Base-by-base conservation (phyloP, 1,284 basidiomycete species). In the Phenoliferia sp. region DNA sequence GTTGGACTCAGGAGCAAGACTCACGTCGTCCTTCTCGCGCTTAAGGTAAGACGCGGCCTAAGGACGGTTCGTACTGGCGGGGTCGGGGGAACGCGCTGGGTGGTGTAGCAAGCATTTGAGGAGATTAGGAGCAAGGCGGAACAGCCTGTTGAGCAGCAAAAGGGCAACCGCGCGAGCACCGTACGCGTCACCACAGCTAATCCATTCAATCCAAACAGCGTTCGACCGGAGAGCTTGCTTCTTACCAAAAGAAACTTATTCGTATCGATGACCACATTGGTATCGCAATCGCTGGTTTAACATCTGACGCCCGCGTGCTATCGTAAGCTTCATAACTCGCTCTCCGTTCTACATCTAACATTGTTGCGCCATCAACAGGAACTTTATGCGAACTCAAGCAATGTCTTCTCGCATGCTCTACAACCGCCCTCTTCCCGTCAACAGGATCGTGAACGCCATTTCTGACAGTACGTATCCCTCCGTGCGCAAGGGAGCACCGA, bases 351-450 rank as follows among this genome's bases (percentile, higher is more conserved):
- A 32, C 5, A 19, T 15, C 22, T 22, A 34, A 33, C 34, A 4
- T 35, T 22, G 12, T 22, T 44, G 39, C 39, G 22, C 5, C 29
- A 7, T 69, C 10, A n/a, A n/a, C 73, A 96, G 94, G 78, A 98
- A 99, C 82, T 98, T 95, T 80, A 99, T 99, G 96, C 87, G 96
- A 48, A 96, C 98, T 81, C 92, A 99, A 81, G 94, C 96, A 55
- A 94, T 99, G 87, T 88, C 87, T 29, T 92, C 90, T 26, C 88
- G 90, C 75, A 94, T 99, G 89, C 83, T 92, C 62, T 98, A 95
- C 83, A 93, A 91, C 79, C 88, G 96, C 44, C 92, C 94, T 19
- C 87, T 97, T 61, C 96, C 96, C 65, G 89, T 99, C 1, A 93
- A 91, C 76, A 86, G 95, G 62, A 87, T 98, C 39, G 94, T 99